Conservation (phyloP, 495 filamentous ascomycete species). For the Penicillium argentinense region DNA sequence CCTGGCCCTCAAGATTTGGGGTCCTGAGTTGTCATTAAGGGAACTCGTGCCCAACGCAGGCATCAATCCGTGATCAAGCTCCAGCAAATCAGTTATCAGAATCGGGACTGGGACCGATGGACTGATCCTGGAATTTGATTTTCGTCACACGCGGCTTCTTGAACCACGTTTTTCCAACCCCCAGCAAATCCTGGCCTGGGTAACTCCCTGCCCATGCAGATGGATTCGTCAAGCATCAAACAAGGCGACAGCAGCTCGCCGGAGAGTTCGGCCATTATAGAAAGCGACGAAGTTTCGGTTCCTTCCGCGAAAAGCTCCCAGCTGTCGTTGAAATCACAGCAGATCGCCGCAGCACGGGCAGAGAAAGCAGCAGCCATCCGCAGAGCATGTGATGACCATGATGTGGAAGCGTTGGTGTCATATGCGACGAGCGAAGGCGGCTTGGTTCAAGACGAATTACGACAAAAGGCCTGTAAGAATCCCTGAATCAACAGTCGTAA, state of each 20-base stretch:
- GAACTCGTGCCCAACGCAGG: not conserved
- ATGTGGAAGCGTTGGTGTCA: constrained; percentile 60
- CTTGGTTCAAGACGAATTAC: constrained; percentile 75
- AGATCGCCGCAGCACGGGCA: constrained; percentile 4
- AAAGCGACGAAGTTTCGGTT: constrained; percentile 1
- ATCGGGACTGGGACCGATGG: not conserved
- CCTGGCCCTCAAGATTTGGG: not conserved
- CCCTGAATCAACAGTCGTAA: not conserved
- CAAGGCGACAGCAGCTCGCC: not conserved
- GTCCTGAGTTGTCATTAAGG: not conserved
- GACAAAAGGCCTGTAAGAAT: constrained; percentile 71
- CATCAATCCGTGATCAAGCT: too few species aligned
- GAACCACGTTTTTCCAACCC: not conserved
- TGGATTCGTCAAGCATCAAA: constrained; percentile 9
- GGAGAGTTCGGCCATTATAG: not conserved
- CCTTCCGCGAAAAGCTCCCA: constrained; percentile 1
- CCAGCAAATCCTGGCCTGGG: not conserved
- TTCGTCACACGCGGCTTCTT: not conserved
- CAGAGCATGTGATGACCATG: constrained; percentile 62
- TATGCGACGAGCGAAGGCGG: constrained; percentile 75
- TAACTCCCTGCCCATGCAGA: not conserved
- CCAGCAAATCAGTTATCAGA: constrained; percentile 1
- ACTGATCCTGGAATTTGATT: not conserved
- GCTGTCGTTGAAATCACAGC: not conserved
- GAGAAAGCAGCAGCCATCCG: constrained; percentile 53